Evolutionary conservation across 768 basidiomycete genomes (phyloP), one percentile per base, ranked within the genome.

Genomic region (Sarcodon sp.): DNA sequence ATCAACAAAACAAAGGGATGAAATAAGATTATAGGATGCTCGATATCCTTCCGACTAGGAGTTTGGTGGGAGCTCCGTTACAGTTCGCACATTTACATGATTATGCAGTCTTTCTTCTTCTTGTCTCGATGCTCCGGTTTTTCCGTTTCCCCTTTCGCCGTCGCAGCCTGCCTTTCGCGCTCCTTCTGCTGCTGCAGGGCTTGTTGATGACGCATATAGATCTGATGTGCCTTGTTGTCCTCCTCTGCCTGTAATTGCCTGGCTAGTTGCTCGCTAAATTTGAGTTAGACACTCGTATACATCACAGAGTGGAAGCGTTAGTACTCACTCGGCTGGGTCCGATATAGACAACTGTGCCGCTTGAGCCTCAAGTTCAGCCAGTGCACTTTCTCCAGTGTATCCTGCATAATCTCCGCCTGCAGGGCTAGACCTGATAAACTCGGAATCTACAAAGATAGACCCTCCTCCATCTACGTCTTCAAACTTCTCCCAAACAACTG

Each of bases 401-500:
- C 85, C 84, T 0, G 86, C 84, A 54, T 80, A 85, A 55, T 91
- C 87, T 0, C 88, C 88, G 0, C 88, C 90, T 0, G 73, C 76
- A 1, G 88, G 86, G 39, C 67, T 77, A 7, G 83, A 67, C 9
- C 61, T 67, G 34, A 72, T 61, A 50, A 94, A 84, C 43, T 77
- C 66, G 0, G 78, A 74, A 59, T 92, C 89, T 16, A 85, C 85
- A 57, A 91, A 94, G 5, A 75, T 74, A 32, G 84, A 78, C 53
- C 70, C 80, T 2, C 77, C 72, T 1, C 88, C 88, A 51, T 94
- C 90, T 32, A 92, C 73, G 57, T 94, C 92, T 55, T 87, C 87
- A 31, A 96, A 66, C 15, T 83, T 77, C 64, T 96, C 92, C 92
- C 92, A 96, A 3, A 92, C 83, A 21, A 94, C 77, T 13, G 77